Percentiles rank a stretch among this genome's conserved stretches.
phyloP scores from a whole-genome alignment of 2,329 filamentous ascomycete genomes.

The Hypoxylon sp. region DNA sequence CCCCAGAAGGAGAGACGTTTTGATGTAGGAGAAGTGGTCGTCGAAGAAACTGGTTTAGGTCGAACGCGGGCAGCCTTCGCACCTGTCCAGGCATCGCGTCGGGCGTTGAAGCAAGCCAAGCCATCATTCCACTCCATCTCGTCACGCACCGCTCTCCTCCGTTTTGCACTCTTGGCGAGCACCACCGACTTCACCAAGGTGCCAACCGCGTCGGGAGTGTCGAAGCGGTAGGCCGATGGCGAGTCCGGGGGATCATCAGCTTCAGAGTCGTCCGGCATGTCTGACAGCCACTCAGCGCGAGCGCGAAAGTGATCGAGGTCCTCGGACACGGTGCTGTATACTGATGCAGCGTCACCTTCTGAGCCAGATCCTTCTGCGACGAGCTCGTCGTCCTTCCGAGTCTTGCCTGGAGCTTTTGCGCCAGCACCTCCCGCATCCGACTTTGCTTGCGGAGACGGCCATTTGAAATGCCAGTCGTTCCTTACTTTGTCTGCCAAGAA shows the following conservation, averaged over 20 bases:
- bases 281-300: constrained; percentile 64
- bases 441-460: constrained; percentile 52
- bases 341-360: constrained; percentile 55
- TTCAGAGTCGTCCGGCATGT: constrained; percentile 60
- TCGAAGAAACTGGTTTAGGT: constrained; percentile 50
- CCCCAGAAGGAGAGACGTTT: constrained; percentile 59
- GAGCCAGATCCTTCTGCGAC: constrained; percentile 33
- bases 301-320: constrained; percentile 59
- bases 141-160: constrained; percentile 65
- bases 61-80: constrained; percentile 68
- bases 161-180: constrained; percentile 61
- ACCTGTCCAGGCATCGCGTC: constrained; percentile 86
- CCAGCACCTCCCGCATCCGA: constrained; percentile 5
- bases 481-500: constrained; percentile 63
- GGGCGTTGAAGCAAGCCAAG: constrained; percentile 77
- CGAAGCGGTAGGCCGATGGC: constrained; percentile 60
- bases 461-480: constrained; percentile 67
- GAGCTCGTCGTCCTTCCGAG: constrained; percentile 20
- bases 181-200: constrained; percentile 51
- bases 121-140: constrained; percentile 83
- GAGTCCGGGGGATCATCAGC: constrained; percentile 54
- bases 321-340: constrained; percentile 57
- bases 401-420: constrained; percentile 1
- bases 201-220: constrained; percentile 58
- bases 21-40: constrained; percentile 51